phyloP scores from a whole-genome alignment of 257 asterid species.

The Nyctanthes arbortristis region DNA sequence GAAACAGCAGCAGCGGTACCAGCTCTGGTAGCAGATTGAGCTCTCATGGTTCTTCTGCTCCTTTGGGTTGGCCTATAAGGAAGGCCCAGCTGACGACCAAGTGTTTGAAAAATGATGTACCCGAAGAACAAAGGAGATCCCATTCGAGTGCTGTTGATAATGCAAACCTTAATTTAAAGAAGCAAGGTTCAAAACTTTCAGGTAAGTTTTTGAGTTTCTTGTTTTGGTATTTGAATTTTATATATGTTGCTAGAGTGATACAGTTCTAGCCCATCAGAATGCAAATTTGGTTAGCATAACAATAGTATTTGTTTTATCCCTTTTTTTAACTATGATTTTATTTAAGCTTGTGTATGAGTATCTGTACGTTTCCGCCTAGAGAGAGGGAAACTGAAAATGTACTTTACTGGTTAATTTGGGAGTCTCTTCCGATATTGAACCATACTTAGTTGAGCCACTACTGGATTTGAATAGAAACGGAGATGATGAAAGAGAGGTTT shows the following conservation, averaged over 20 bases:
- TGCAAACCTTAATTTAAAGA: conserved; percentile 36
- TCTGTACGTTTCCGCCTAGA: background rate
- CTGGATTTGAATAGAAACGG: conserved; percentile 49
- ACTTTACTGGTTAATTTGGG: background rate
- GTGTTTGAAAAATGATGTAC: conserved; percentile 36
- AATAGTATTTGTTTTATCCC: background rate
- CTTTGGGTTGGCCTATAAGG: conserved; percentile 65
- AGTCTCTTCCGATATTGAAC: background rate
- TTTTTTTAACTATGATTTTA: too few species aligned
- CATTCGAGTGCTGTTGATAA: conserved; percentile 25
- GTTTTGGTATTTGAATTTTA: background rate
- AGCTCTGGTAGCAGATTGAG: conserved; percentile 48
- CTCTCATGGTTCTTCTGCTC: conserved; percentile 46
- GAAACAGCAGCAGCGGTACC: conserved; percentile 41
- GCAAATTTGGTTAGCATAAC: background rate
- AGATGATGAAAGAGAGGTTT: conserved; percentile 85
- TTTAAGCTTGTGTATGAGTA: background rate
- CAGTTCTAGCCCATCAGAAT: background rate
- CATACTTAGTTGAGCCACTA: background rate
- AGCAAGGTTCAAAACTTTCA: conserved; percentile 50
- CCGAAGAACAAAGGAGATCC: conserved; percentile 27
- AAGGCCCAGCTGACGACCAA: conserved; percentile 35
- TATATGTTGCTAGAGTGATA: background rate
- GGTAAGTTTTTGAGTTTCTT: conserved; percentile 39
- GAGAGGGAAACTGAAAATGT: background rate